Percentiles rank a stretch among this genome's conserved stretches.
Evolutionary conservation across 208 protist genomes (phyloP).

Genomic region (Jaenimonas drosophilae): DNA sequence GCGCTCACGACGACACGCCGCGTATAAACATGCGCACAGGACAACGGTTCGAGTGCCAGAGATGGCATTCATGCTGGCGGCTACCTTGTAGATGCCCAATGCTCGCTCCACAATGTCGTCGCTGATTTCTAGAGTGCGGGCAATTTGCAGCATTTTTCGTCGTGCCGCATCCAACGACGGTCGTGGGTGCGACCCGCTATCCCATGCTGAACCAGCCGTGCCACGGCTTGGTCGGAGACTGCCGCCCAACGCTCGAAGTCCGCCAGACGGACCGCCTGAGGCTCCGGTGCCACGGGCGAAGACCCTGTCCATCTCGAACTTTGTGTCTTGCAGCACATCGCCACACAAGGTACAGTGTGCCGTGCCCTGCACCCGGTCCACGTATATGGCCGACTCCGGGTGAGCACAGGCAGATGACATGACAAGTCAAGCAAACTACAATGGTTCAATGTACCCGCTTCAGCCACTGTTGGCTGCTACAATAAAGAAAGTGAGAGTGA

Average conservation of each 20-base stretch:
- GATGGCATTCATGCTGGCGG: slow-evolving; percentile 52
- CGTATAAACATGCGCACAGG: slow-evolving; percentile 83
- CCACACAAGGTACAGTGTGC: slow-evolving; percentile 79
- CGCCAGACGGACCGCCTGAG: background rate
- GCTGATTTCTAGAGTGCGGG: slow-evolving; percentile 61
- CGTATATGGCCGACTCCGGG: slow-evolving; percentile 55
- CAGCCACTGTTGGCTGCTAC: background rate
- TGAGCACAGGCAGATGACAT: slow-evolving; percentile 57
- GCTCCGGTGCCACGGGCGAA: slow-evolving; percentile 32
- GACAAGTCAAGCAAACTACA: background rate
- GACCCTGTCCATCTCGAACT: slow-evolving; percentile 75
- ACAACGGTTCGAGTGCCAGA: slow-evolving; percentile 57
- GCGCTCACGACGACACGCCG: slow-evolving; percentile 64
- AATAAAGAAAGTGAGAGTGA: slow-evolving; percentile 1
- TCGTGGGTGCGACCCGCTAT: slow-evolving; percentile 14
- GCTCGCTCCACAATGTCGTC: slow-evolving; percentile 71
- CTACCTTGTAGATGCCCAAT: slow-evolving; percentile 74
- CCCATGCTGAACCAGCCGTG: background rate
- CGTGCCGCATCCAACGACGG: slow-evolving; percentile 72
- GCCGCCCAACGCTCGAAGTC: slow-evolving; percentile 11
- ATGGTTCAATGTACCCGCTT: too few relatives aligned
- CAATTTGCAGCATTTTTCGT: slow-evolving; percentile 71
- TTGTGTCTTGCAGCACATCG: slow-evolving; percentile 50
- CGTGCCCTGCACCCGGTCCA: slow-evolving; percentile 40
- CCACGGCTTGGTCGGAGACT: slow-evolving; percentile 39